Conservation (phyloP, 495 filamentous ascomycete genomes). For the Trichocladium uniseriatum region DNA sequence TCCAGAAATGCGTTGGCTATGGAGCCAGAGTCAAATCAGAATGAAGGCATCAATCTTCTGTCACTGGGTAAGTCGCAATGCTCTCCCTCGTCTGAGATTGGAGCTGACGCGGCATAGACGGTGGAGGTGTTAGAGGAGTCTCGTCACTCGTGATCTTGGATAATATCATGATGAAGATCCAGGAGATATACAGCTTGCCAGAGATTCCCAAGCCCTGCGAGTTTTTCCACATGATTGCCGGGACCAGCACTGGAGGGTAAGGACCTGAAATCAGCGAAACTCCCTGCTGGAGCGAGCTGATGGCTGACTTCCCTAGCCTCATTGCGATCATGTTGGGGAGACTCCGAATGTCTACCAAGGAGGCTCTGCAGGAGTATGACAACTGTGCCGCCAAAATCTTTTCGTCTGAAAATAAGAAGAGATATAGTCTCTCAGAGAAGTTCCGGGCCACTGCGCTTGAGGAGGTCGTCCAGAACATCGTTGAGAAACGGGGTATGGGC, state of each 20-base stretch:
- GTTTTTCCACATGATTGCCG: constrained; percentile 31
- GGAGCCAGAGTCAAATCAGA: too few species aligned
- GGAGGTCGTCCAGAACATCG: constrained; percentile 4
- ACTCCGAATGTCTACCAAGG: constrained; percentile 23
- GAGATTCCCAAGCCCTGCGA: constrained; percentile 28
- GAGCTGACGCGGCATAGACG: too few species aligned
- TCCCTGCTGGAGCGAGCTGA: neutral
- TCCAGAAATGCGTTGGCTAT: too few species aligned
- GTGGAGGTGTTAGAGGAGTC: constrained; percentile 30
- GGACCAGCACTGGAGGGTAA: constrained; percentile 35
- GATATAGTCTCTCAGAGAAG: constrained; percentile 5
- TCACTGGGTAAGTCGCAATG: constrained; percentile 13
- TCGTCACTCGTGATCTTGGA: constrained; percentile 28
- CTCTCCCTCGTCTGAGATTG: neutral
- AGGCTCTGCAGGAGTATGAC: constrained; percentile 23
- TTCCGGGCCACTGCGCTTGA: constrained; percentile 8
- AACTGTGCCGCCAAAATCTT: constrained; percentile 19
- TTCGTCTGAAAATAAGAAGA: constrained; percentile 17
- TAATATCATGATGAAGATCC: constrained; percentile 25
- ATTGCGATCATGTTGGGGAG: constrained; percentile 31
- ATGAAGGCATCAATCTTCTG: constrained; percentile 15
- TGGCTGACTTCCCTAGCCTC: too few species aligned
- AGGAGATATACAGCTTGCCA: constrained; percentile 5
- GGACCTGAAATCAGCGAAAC: neutral
- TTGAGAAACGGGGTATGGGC: neutral